Conservation (phyloP, 2,329 filamentous ascomycete species). For the Fusarium tanahbumbuense region DNA sequence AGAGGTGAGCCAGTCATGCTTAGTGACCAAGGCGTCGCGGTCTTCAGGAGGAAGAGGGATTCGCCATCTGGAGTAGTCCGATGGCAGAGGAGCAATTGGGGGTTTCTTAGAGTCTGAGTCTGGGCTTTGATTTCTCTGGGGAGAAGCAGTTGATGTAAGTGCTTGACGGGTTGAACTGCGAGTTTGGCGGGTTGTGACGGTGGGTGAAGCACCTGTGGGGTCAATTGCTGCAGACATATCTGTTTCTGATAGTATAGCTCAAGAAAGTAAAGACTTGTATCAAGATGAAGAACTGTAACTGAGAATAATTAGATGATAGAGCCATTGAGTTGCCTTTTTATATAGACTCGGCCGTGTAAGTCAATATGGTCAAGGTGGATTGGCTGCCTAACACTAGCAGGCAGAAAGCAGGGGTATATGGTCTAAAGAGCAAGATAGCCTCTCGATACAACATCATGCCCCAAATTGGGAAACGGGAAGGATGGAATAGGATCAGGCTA, state of each 20-base stretch:
- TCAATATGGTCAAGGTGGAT: background rate
- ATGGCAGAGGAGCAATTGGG: background rate
- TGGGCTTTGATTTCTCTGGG: background rate
- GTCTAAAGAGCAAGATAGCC: background rate
- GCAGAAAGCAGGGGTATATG: slow-evolving; percentile 9
- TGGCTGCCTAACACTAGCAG: slow-evolving; percentile 30
- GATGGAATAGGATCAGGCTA: background rate
- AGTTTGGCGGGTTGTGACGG: slow-evolving; percentile 12
- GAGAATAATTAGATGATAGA: background rate
- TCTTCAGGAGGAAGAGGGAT: slow-evolving; percentile 5
- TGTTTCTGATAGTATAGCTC: background rate
- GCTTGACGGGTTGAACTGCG: slow-evolving; percentile 25
- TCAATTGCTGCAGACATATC: slow-evolving; percentile 16
- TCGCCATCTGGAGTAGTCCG: background rate
- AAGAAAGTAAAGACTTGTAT: background rate
- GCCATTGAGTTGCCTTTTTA: background rate
- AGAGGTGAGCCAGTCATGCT: slow-evolving; percentile 37
- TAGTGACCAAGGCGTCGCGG: slow-evolving; percentile 12
- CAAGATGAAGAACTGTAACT: no score
- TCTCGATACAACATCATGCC: background rate
- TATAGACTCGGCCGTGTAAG: background rate
- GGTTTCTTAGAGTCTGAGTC: slow-evolving; percentile 1
- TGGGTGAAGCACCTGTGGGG: background rate
- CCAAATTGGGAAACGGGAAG: background rate
- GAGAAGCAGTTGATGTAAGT: background rate